A percentile compares a stretch with the other conserved stretches of the same genome.
Conservation (phyloP, 2,329 filamentous ascomycete genomes). For the Neopestalotiopsis sp. region DNA sequence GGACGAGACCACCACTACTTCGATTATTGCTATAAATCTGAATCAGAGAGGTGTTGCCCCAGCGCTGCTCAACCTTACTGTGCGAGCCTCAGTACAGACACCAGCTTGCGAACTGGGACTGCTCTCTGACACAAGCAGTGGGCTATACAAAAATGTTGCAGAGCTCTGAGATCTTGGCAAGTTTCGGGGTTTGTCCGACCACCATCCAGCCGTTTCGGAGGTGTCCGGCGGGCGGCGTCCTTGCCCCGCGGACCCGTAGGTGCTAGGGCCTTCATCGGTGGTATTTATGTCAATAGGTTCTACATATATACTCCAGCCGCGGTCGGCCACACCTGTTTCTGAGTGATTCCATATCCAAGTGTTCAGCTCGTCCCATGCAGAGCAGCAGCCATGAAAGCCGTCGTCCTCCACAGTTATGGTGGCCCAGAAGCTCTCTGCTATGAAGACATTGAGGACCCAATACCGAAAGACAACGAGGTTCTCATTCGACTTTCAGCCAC, state of each 20-base stretch:
- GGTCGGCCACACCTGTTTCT: too few species aligned
- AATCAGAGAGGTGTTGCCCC: too few species aligned
- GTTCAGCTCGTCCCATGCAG: too few species aligned
- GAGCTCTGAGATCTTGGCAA: neutral
- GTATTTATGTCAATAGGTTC: neutral
- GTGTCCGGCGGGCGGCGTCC: neutral
- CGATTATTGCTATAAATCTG: too few species aligned
- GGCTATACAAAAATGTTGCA: too few species aligned
- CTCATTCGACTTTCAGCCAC: constrained; percentile 9
- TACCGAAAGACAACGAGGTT: constrained; percentile 3
- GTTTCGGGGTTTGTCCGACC: neutral
- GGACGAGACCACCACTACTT: too few species aligned
- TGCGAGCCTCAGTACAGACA: too few species aligned
- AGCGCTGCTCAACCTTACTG: too few species aligned
- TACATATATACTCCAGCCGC: too few species aligned
- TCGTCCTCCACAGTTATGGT: constrained; percentile 3
- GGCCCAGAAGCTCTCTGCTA: constrained; percentile 5
- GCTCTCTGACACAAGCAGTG: too few species aligned
- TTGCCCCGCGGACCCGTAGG: neutral
- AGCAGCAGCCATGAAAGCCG: constrained; percentile 9
- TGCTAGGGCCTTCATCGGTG: neutral
- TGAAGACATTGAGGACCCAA: constrained; percentile 7
- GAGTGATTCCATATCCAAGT: too few species aligned
- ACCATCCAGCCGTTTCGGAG: neutral
- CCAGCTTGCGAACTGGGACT: too few species aligned